Conservation (phyloP, 1,284 basidiomycete species). For the Ganoderma resinaceum region DNA sequence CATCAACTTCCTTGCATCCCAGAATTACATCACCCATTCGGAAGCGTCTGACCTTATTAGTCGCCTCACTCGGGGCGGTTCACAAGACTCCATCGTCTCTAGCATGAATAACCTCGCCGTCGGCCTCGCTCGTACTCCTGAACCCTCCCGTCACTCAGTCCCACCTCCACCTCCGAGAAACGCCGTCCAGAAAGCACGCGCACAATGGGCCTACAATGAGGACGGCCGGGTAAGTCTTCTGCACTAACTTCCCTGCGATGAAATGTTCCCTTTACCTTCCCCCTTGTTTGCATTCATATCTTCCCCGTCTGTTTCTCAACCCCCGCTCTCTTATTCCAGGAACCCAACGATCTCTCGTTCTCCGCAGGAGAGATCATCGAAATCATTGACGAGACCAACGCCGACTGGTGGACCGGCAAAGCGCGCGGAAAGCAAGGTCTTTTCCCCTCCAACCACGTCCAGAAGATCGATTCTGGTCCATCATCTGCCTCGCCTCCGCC, state of each 20-base stretch:
- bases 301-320: neutral
- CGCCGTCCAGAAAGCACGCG: conserved; percentile 52
- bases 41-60: conserved; percentile 60
- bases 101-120: conserved; percentile 32
- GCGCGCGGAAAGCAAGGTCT: conserved; percentile 64
- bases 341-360: conserved; percentile 67
- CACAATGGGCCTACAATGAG: conserved; percentile 74
- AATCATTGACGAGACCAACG: conserved; percentile 64
- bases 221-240: conserved; percentile 46
- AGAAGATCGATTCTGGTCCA: conserved; percentile 47
- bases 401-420: conserved; percentile 72
- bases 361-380: conserved; percentile 63
- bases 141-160: conserved; percentile 32
- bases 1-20: conserved; percentile 64
- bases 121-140: conserved; percentile 32
- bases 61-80: conserved; percentile 47
- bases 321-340: conserved; percentile 43
- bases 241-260: conserved; percentile 16
- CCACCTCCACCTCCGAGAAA: conserved; percentile 42
- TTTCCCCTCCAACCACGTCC: conserved; percentile 70
- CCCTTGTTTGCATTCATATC: neutral
- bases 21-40: conserved; percentile 59
- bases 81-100: conserved; percentile 42
- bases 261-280: neutral
- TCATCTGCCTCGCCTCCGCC: conserved; percentile 23